These are phyloP conservation scores for Malassezia pachydermatis DNA, from an alignment of 1,284 basidiomycete genomes.

Conservation along the genomic window DNA sequence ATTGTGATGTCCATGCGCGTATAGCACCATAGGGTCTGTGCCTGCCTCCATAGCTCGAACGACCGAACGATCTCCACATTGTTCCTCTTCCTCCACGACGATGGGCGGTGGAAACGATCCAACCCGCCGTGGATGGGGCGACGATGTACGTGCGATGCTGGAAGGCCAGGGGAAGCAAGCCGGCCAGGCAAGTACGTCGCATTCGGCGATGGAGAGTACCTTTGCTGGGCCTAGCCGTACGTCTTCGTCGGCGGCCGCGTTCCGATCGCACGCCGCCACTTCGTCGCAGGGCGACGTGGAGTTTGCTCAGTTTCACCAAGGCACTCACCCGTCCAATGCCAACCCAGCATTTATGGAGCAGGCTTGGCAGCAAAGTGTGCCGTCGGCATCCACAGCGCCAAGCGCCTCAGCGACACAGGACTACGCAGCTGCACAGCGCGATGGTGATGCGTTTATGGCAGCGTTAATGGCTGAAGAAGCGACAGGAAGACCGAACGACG, in stretches of 20 bases:
- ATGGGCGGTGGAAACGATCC: slow-evolving; percentile 7
- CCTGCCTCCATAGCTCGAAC: no score
- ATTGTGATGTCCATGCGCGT: no score
- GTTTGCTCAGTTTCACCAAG: slow-evolving; percentile 1
- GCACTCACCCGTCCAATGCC: not conserved
- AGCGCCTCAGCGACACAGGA: not conserved
- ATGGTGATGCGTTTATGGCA: slow-evolving; percentile 1
- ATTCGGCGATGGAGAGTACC: slow-evolving; percentile 6
- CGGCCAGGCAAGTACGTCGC: not conserved
- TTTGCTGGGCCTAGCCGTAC: not conserved
- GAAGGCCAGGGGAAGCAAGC: slow-evolving; percentile 2
- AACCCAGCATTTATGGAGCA: slow-evolving; percentile 7
- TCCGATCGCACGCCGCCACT: not conserved
- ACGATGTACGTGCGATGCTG: slow-evolving; percentile 7
- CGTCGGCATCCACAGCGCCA: not conserved
- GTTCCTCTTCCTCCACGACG: not conserved
- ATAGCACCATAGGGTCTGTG: no score
- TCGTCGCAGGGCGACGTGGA: not conserved
- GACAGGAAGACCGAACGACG: not conserved
- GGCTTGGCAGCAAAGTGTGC: slow-evolving; percentile 9
- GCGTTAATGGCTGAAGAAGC: slow-evolving; percentile 4
- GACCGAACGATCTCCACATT: no score
- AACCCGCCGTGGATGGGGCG: not conserved
- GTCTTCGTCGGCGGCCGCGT: not conserved
- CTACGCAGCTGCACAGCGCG: not conserved